A percentile compares a stretch with the other conserved stretches of the same genome.
Conservation (phyloP, 495 filamentous ascomycete species). For the Xylaria cubensis region DNA sequence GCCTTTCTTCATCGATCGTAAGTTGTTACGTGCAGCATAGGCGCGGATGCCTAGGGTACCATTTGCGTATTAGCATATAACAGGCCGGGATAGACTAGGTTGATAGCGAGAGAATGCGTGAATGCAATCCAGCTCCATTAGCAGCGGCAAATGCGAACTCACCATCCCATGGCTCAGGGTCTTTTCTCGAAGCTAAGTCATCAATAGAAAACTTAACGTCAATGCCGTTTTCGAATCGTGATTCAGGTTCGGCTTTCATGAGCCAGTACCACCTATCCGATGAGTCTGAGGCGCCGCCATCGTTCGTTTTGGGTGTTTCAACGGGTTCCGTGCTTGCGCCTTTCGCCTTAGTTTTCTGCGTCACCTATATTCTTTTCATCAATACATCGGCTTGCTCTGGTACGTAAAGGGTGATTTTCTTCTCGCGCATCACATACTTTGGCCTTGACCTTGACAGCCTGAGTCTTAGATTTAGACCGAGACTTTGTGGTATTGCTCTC, state of each 20-base stretch:
- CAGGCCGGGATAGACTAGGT: neutral
- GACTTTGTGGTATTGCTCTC: neutral
- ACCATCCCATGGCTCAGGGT: constrained; percentile 92
- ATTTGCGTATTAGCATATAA: constrained; percentile 27
- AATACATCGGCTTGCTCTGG: neutral
- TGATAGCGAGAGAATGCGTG: constrained; percentile 1
- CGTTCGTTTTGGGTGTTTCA: constrained; percentile 18
- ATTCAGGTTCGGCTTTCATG: constrained; percentile 93
- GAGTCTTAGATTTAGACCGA: neutral
- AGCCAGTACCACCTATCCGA: constrained; percentile 75
- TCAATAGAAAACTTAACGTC: constrained; percentile 96
- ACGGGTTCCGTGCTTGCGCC: constrained; percentile 10
- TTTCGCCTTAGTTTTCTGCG: constrained; percentile 6
- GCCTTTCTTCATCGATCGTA: constrained; percentile 87
- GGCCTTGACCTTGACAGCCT: constrained; percentile 16
- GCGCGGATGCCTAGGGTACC: constrained; percentile 51
- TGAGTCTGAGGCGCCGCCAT: constrained; percentile 15
- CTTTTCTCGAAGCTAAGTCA: constrained; percentile 71
- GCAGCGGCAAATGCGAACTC: constrained; percentile 32
- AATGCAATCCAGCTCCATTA: constrained; percentile 18
- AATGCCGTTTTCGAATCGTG: constrained; percentile 81
- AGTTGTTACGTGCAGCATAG: constrained; percentile 77
- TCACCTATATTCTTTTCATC: constrained; percentile 8
- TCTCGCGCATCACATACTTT: constrained; percentile 9
- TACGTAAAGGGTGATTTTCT: neutral